These are phyloP conservation scores for Microdochium paspali DNA, from an alignment of 2,329 filamentous ascomycete species.

Conservation along the genomic window DNA sequence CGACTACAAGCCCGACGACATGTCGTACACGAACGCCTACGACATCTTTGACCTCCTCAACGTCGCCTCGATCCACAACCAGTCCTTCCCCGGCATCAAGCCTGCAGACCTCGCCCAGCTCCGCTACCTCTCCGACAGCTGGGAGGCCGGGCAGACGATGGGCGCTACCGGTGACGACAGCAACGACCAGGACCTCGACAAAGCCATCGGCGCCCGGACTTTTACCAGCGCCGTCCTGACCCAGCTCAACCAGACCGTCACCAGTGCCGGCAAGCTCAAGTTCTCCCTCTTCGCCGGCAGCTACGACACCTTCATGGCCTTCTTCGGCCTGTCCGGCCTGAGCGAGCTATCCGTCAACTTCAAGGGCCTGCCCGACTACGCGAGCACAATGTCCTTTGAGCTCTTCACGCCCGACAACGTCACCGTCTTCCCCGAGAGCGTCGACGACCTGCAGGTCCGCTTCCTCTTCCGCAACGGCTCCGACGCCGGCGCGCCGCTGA, in stretches of 20 bases:
- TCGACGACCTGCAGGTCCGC: constrained; percentile 43
- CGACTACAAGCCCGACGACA: constrained; percentile 29
- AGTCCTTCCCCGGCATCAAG: constrained; percentile 39
- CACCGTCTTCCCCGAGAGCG: constrained; percentile 23
- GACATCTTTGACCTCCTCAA: constrained; percentile 54
- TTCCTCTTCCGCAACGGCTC: constrained; percentile 55
- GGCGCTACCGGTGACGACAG: too few relatives aligned
- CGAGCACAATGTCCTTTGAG: constrained; percentile 74
- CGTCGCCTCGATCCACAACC: constrained; percentile 51
- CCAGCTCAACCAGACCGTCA: constrained; percentile 42
- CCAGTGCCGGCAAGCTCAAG: constrained; percentile 22
- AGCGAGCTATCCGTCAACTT: constrained; percentile 50
- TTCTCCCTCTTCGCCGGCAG: constrained; percentile 50
- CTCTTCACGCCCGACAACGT: constrained; percentile 48
- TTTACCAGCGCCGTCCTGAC: constrained; percentile 45
- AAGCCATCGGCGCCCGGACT: constrained; percentile 47
- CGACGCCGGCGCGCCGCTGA: constrained; percentile 40
- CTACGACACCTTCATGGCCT: constrained; percentile 52
- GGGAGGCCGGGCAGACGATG: constrained; percentile 79
- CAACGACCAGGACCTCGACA: constrained; percentile 45
- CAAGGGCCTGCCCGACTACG: constrained; percentile 73
- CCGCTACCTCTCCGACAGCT: constrained; percentile 63
- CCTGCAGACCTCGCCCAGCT: constrained; percentile 47
- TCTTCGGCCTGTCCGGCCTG: constrained; percentile 51
- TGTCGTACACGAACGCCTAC: constrained; percentile 52